Evolutionary conservation across 1,139 yeast species (phyloP).

Genomic region (Taiozyma sp.): DNA sequence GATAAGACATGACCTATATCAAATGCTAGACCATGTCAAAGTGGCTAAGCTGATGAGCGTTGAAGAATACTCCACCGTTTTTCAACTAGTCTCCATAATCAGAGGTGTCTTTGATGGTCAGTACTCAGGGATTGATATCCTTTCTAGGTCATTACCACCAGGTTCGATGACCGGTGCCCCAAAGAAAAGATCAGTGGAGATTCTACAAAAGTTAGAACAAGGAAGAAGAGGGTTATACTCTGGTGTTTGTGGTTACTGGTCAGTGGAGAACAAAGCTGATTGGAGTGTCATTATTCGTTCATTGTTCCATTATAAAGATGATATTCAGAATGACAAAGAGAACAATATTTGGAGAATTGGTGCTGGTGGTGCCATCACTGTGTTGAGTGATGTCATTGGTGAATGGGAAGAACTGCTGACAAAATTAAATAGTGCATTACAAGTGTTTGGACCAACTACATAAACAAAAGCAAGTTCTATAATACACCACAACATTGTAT

Average conservation of each 20-base stretch:
- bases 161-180: constrained; percentile 99
- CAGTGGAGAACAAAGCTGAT: constrained; percentile 81
- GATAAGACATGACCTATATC: constrained; percentile 86
- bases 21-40: constrained; percentile 58
- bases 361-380: constrained; percentile 98
- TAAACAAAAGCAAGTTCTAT: background rate
- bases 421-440: constrained; percentile 76
- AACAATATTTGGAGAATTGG: constrained; percentile 73
- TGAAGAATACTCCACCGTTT: constrained; percentile 90
- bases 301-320: constrained; percentile 60
- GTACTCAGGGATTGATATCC: constrained; percentile 72
- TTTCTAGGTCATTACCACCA: constrained; percentile 83
- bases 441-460: constrained; percentile 38
- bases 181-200: constrained; percentile 84
- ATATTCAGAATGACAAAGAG: constrained; percentile 32
- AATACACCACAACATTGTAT: background rate
- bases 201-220: constrained; percentile 53
- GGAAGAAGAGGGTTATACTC: constrained; percentile 79
- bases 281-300: constrained; percentile 96
- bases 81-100: constrained; percentile 87
- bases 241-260: constrained; percentile 96
- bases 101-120: constrained; percentile 40
- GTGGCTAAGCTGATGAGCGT: constrained; percentile 84
- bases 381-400: constrained; percentile 69
- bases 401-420: constrained; percentile 94